Percentiles rank a stretch among this genome's conserved stretches.
These are phyloP conservation scores for Microsporum canis DNA, from an alignment of 2,329 filamentous ascomycete genomes.

Conservation along the genomic window DNA sequence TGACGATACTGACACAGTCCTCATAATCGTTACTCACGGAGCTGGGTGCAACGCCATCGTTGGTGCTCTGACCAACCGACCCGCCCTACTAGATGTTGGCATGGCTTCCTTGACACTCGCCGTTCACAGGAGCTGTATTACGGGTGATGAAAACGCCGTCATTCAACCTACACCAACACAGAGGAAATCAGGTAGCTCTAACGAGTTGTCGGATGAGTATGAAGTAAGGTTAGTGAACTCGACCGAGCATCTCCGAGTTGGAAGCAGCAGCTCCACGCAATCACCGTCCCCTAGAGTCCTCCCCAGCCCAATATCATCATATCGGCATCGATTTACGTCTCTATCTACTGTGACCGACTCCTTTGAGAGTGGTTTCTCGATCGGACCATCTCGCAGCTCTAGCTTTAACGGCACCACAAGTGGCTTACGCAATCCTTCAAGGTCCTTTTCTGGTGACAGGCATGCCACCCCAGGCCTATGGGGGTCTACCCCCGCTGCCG, in stretches of 20 bases:
- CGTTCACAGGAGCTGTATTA: constrained; percentile 38
- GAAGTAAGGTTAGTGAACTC: constrained; percentile 50
- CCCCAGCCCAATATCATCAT: constrained; percentile 20
- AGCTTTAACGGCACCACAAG: constrained; percentile 5
- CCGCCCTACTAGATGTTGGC: constrained; percentile 78
- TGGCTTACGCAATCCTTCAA: constrained; percentile 12
- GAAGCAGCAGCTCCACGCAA: constrained; percentile 23
- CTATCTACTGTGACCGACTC: constrained; percentile 17
- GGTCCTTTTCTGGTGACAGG: constrained; percentile 6
- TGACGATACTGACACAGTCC: constrained; percentile 59
- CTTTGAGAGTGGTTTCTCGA: constrained; percentile 20
- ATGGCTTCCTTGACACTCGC: constrained; percentile 90
- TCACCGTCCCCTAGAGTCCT: constrained; percentile 15
- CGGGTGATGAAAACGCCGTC: neutral
- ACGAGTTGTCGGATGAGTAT: constrained; percentile 37
- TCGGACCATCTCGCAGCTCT: constrained; percentile 13
- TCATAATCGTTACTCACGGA: constrained; percentile 85
- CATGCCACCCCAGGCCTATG: constrained; percentile 26
- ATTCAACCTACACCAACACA: neutral
- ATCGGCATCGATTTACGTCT: constrained; percentile 25
- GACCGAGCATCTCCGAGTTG: constrained; percentile 48
- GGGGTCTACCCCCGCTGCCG: constrained; percentile 22
- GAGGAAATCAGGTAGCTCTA: constrained; percentile 12
- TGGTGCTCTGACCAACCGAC: constrained; percentile 80
- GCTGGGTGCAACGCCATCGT: constrained; percentile 94